Conservation (phyloP, 148 eudicot genomes). For the Amaranthus cruentus region DNA sequence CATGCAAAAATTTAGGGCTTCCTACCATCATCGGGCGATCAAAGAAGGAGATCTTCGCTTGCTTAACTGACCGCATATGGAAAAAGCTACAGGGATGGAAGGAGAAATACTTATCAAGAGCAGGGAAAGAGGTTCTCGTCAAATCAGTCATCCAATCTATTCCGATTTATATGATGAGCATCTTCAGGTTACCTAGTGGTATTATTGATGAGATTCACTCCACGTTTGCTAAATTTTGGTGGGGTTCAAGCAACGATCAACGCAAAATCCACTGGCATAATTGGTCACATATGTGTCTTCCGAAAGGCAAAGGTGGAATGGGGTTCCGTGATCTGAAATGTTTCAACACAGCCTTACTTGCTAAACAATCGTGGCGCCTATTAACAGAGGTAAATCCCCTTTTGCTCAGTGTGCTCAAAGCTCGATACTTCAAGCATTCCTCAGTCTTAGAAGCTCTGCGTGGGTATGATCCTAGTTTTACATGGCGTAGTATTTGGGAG, state of each 20-base stretch:
- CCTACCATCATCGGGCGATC: too few relatives aligned
- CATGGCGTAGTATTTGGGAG: not conserved
- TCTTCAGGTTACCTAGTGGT: not conserved
- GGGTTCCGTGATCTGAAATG: not conserved
- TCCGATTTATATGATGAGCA: too few relatives aligned
- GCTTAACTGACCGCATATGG: too few relatives aligned
- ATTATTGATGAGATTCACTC: not conserved
- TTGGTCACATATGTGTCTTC: not conserved
- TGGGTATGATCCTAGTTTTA: not conserved
- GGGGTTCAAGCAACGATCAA: not conserved
- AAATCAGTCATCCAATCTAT: too few relatives aligned
- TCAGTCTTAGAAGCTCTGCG: not conserved
- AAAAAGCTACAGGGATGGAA: too few relatives aligned
- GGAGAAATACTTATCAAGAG: too few relatives aligned
- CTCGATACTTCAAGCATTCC: not conserved
- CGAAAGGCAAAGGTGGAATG: not conserved
- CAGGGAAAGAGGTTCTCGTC: too few relatives aligned
- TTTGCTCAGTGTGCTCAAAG: not conserved
- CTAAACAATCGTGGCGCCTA: not conserved
- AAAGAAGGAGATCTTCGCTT: too few relatives aligned
- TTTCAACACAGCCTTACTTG: not conserved
- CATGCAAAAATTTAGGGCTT: too few relatives aligned
- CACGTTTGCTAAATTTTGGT: not conserved
- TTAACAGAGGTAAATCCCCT: not conserved
- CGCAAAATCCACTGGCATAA: not conserved